Conservation (phyloP, 75 land plant species). For the Selaginella tamariscina region DNA sequence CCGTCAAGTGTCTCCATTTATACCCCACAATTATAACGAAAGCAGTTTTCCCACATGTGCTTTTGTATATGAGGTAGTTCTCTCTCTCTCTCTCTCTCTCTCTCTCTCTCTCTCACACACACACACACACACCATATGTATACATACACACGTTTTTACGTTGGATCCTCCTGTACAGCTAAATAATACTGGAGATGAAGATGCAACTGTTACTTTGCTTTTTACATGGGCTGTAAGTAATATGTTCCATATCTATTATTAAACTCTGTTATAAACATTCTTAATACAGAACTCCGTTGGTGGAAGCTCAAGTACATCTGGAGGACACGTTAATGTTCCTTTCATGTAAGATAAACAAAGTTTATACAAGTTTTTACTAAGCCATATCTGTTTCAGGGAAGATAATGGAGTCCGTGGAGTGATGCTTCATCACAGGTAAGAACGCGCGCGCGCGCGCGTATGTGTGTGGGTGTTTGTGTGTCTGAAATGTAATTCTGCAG, state of each 20-base stretch:
- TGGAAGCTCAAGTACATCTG: slow-evolving; percentile 65
- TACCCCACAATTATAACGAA: slow-evolving; percentile 88
- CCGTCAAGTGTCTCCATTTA: slow-evolving; percentile 94
- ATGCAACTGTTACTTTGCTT: slow-evolving; percentile 80
- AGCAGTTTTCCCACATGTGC: slow-evolving; percentile 88
- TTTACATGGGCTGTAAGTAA: slow-evolving; percentile 88
- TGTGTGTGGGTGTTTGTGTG: no score
- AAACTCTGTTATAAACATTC: no score
- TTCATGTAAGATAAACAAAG: slow-evolving; percentile 48
- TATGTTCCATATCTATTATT: background rate
- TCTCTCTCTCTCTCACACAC: no score
- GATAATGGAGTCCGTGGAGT: slow-evolving; percentile 91
- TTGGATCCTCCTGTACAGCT: no score
- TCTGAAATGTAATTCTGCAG: no score
- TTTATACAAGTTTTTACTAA: background rate
- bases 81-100: background rate
- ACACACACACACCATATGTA: no score
- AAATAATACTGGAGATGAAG: slow-evolving; percentile 80
- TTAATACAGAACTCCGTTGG: slow-evolving; percentile 77
- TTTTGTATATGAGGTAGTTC: slow-evolving; percentile 70
- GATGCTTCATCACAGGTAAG: slow-evolving; percentile 96
- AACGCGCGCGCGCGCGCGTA: no score
- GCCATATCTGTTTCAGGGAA: slow-evolving; percentile 40
- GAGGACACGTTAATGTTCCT: slow-evolving; percentile 84
- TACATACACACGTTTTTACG: no score